Conservation (phyloP, 768 basidiomycete genomes). For the Filobasidium floriforme region DNA sequence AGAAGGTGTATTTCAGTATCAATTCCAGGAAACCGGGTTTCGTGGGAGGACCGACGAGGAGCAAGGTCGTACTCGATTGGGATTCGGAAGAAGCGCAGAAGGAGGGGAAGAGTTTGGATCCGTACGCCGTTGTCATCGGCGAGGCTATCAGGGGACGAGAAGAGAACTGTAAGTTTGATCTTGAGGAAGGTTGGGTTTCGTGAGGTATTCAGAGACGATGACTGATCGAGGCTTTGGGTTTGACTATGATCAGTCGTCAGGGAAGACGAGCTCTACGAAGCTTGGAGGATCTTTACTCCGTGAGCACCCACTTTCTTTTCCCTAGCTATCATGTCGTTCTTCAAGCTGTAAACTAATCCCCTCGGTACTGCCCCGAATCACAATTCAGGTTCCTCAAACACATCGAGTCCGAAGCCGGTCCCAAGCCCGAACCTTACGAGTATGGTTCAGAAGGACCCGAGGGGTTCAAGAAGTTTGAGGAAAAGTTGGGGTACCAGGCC, state of each 20-base stretch:
- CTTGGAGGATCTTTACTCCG: slow-evolving; percentile 29
- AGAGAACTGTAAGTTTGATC: neutral
- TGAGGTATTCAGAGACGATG: too few relatives aligned
- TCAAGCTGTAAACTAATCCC: too few relatives aligned
- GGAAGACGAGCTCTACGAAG: slow-evolving; percentile 24
- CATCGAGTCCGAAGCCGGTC: slow-evolving; percentile 20
- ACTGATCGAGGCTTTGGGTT: too few relatives aligned
- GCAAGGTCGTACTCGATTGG: slow-evolving; percentile 13
- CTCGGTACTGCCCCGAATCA: too few relatives aligned
- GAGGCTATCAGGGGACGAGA: slow-evolving; percentile 5
- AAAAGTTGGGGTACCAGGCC: slow-evolving; percentile 18
- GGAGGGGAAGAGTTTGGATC: neutral
- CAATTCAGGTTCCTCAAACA: slow-evolving; percentile 18
- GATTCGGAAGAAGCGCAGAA: neutral
- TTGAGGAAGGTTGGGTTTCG: neutral
- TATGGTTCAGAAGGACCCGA: slow-evolving; percentile 25
- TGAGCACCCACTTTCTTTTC: slow-evolving; percentile 11
- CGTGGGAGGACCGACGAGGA: slow-evolving; percentile 14
- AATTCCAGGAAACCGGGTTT: slow-evolving; percentile 21
- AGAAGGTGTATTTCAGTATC: slow-evolving; percentile 20
- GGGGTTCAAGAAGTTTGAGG: slow-evolving; percentile 23
- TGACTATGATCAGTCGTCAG: slow-evolving; percentile 17
- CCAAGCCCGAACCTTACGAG: slow-evolving; percentile 21
- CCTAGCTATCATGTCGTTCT: too few relatives aligned
- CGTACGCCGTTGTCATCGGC: slow-evolving; percentile 3